Evolutionary conservation across 129 eudicot species (phyloP).

Genomic region (Escallonia herrerae): DNA sequence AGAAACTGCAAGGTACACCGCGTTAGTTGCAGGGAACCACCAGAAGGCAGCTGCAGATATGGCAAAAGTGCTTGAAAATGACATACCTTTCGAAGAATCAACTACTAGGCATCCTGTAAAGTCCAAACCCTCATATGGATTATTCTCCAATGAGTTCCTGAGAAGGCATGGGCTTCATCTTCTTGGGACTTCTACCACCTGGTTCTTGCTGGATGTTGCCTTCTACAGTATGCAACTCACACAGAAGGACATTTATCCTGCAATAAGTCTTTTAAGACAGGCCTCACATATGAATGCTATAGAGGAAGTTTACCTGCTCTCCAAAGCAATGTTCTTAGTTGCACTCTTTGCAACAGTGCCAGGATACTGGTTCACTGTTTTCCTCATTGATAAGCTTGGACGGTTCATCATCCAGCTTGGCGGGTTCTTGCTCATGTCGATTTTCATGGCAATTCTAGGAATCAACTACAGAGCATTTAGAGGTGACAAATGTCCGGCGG

Average conservation of each 20-base stretch:
- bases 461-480: slow-evolving; percentile 9
- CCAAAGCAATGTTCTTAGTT: slow-evolving; percentile 22
- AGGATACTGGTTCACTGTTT: slow-evolving; percentile 30
- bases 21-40: slow-evolving; percentile 8
- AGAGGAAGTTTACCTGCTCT: slow-evolving; percentile 14
- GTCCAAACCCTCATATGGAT: neutral
- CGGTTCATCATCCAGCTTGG: slow-evolving; percentile 21
- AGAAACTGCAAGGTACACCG: slow-evolving; percentile 22
- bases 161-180: slow-evolving; percentile 18
- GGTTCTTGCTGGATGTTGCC: slow-evolving; percentile 18
- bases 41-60: slow-evolving; percentile 18
- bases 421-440: slow-evolving; percentile 16
- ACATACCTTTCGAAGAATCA: neutral
- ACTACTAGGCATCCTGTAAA: neutral
- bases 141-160: slow-evolving; percentile 14
- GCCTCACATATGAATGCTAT: slow-evolving; percentile 15
- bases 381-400: slow-evolving; percentile 24
- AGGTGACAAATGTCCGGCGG: neutral
- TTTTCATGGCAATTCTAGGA: slow-evolving; percentile 22
- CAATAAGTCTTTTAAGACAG: slow-evolving; percentile 3
- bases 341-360: slow-evolving; percentile 24
- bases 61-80: slow-evolving; percentile 13
- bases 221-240: slow-evolving; percentile 10
- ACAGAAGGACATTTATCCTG: slow-evolving; percentile 19
- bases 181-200: slow-evolving; percentile 13